Evolutionary conservation across 225 moss, liverwort and hornwort genomes (phyloP), one percentile per base, ranked within the genome.

Genomic region (Sphagnum contortum): DNA sequence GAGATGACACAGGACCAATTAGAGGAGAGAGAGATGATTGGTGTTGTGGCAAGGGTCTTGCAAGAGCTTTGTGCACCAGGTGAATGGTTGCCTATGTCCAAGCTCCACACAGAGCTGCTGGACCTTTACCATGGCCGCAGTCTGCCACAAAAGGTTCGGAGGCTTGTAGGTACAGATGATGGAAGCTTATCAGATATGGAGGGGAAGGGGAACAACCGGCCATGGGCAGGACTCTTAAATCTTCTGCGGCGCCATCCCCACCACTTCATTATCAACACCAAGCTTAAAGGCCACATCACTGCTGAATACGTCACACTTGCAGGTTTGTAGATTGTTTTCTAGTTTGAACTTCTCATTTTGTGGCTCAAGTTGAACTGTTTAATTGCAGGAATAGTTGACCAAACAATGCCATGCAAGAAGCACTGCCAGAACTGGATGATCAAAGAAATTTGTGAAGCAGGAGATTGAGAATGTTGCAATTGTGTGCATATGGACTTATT

Each of bases 231-330:
- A 9, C 76, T 85, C 63, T 62, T 85, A 68, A 76, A 69, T 61
- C 64, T 85, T 66, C 71, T 85, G 59, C 73, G 60, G 71, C 78
- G 78, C 50, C 71, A 81, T 54, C 79, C 81, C 2, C 60, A 76
- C 69, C 73, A 79, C 8, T 85, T 85, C 61, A 69, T 79, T 73
- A 85, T 85, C 80, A 85, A 85, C 74, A 81, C 85, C 45, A 85
- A 85, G 61, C 68, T 85, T 49, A 85, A 85, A 72, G 85, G 85
- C 56, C 81, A 81, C 13, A 85, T 85, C 52, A 85, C 81, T 55
- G 79, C 76, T 59, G 85, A 81, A 71, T 85, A 85, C 66, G 85
- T 85, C 14, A 78, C 85, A 13, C 70, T 81, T 29, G 29, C 29
- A 29, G 29, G 29, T 29, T 29, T 29, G 29, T 29, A 29, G 29